A percentile compares a stretch with the other conserved stretches of the same genome.
These are phyloP conservation scores for Teratosphaeria viscida DNA, from an alignment of 2,329 filamentous ascomycete species.

Conservation along the genomic window DNA sequence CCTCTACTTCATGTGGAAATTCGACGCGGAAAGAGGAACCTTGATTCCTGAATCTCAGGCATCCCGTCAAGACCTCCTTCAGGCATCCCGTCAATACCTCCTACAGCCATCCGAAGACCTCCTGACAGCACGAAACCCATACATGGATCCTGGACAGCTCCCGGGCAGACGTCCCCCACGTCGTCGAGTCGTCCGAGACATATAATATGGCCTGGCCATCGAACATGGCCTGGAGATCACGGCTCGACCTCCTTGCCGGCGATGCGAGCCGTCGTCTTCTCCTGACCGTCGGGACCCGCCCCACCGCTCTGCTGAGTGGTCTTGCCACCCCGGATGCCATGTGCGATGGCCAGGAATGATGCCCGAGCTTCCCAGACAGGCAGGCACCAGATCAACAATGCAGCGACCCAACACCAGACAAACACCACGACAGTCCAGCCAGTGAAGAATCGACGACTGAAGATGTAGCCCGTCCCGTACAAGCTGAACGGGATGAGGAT, in stretches of 20 bases:
- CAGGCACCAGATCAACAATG: slow-evolving; percentile 1
- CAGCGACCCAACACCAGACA: neutral
- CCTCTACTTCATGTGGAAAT: neutral
- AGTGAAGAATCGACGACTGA: neutral
- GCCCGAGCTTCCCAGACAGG: neutral
- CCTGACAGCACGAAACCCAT: too few relatives aligned
- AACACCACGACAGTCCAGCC: slow-evolving; percentile 2
- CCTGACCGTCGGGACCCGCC: neutral
- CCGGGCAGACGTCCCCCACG: too few relatives aligned
- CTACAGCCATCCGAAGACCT: too few relatives aligned
- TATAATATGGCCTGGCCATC: too few relatives aligned
- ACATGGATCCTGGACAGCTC: too few relatives aligned
- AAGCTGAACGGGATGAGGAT: slow-evolving; percentile 16
- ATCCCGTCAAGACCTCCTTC: too few relatives aligned
- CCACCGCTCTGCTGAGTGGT: neutral
- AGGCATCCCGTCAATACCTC: too few relatives aligned
- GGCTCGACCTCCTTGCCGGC: neutral
- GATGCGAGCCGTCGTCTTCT: neutral
- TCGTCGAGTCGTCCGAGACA: too few relatives aligned
- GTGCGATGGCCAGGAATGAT: neutral
- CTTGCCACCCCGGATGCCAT: neutral
- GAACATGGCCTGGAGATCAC: neutral
- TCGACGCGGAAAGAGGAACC: neutral
- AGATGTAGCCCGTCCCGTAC: slow-evolving; percentile 15
- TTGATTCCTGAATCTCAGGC: neutral